A percentile compares a stretch with the other conserved stretches of the same genome.
These are phyloP conservation scores for Aureococcus anophagefferens DNA, from an alignment of 108 stramenopile species.

Conservation along the genomic window DNA sequence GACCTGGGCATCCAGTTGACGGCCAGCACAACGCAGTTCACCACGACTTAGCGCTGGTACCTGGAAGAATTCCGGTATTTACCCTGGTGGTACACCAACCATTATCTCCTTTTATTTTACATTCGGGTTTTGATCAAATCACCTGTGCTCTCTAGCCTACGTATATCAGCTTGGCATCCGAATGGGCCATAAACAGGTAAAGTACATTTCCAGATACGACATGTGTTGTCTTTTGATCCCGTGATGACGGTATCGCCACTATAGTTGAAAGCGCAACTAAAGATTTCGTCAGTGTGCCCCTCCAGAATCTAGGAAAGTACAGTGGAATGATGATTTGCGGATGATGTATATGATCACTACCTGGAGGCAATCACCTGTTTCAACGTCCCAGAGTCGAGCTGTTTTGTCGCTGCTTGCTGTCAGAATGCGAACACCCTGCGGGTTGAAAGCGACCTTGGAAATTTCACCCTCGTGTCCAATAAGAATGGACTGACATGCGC, in stretches of 20 bases:
- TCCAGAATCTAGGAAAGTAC: conserved; percentile 28
- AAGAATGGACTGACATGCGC: conserved; percentile 53
- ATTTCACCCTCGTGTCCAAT: conserved; percentile 62
- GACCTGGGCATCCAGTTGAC: too few species aligned
- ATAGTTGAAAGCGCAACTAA: conserved; percentile 59
- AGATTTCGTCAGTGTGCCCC: conserved; percentile 59
- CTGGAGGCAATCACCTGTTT: conserved; percentile 48
- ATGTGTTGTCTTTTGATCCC: conserved; percentile 53
- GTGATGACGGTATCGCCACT: conserved; percentile 56
- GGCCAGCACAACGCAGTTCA: too few species aligned
- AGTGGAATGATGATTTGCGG: too few species aligned
- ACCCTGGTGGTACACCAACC: too few species aligned
- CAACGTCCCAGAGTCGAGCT: conserved; percentile 48
- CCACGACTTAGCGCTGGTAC: too few species aligned
- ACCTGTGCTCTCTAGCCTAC: too few species aligned
- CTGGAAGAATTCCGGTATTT: too few species aligned
- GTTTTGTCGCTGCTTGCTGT: conserved; percentile 54
- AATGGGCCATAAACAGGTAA: too few species aligned
- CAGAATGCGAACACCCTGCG: conserved; percentile 44
- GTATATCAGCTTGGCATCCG: too few species aligned
- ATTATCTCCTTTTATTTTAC: too few species aligned
- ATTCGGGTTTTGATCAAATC: too few species aligned
- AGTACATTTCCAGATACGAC: too few species aligned
- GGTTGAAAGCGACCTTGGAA: conserved; percentile 29
- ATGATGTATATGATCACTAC: neutral